Base-by-base conservation (phyloP, 805 yeast genomes). In the Cyberlindnera saturnus region DNA sequence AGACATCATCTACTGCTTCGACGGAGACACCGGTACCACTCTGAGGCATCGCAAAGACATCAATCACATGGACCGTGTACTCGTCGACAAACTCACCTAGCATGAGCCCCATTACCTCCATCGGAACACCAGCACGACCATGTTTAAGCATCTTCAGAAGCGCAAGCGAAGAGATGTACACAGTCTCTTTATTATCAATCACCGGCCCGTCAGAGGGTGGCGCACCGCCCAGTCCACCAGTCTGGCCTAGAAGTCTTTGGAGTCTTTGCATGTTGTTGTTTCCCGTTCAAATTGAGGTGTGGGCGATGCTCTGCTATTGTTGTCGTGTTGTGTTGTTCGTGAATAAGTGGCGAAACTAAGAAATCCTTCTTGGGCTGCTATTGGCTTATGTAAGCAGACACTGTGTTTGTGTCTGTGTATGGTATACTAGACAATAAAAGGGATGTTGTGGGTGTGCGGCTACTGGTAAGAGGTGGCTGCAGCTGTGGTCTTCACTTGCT, bases 41-140 rank as follows among this genome's bases (percentile, higher is more conserved):
- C 69, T 93, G 99, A 16, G 99, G 99, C 99, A 93, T 93, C 43
- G 99, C 99, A 73, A 93, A 93, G 40, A 95, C 99, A 61, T 93
- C 99, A 43, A 88, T 88, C 33, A 93, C 99, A 56, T 90, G 95
- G 32, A 93, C 93, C 0, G 99, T 93, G 65, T 85, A 91, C 48
- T 93, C 98, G 63, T 93, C 99, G 23, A 93, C 93, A 66, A 93
- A 91, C 55, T 91, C 97, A 37, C 99, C 99, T 48, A 95, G 75
- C 99, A 93, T 93, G 51, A 93, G 73, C 3, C 99, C 99, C 99
- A 93, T 93, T 15, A 80, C 86, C 61, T 80, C 86, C 86, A 80
- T 80, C n/a, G 86, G 86, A 34, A 80, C 86, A 63, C 95, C 93
- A 3, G 93, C 91, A 60, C 98, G 77, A 32, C 98, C 98, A 62